These are phyloP conservation scores for Corrigiola litoralis DNA, from an alignment of 179 eudicot species.

Conservation along the genomic window DNA sequence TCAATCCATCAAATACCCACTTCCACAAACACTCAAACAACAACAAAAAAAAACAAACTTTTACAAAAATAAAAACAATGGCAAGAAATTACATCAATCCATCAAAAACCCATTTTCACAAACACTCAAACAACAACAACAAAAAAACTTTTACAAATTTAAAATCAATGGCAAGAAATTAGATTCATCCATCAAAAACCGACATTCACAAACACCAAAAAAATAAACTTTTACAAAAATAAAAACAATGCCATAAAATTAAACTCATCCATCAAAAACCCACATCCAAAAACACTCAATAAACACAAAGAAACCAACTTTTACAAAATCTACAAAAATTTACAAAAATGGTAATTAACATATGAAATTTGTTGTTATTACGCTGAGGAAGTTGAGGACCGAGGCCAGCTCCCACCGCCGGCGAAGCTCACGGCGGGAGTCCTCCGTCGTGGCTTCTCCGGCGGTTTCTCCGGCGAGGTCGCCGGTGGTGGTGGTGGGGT, in stretches of 20 bases:
- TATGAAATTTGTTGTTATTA: too few relatives aligned
- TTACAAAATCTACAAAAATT: too few relatives aligned
- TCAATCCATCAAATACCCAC: too few relatives aligned
- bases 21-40: too few relatives aligned
- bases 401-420: conserved; percentile 81
- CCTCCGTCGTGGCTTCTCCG: conserved; percentile 20
- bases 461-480: conserved; percentile 1
- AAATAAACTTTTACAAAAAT: background rate
- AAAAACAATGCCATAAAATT: background rate
- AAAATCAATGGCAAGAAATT: too few relatives aligned
- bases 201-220: too few relatives aligned
- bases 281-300: background rate
- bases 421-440: conserved; percentile 45
- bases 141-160: too few relatives aligned
- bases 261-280: background rate
- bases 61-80: background rate
- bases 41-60: background rate
- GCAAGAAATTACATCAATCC: background rate
- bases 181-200: too few relatives aligned
- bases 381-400: conserved; percentile 60
- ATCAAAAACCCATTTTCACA: background rate
- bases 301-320: background rate
- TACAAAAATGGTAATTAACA: too few relatives aligned
- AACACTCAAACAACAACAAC: background rate
- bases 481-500: background rate